Conservation (phyloP, 2,329 filamentous ascomycete genomes). For the Purpureocillium lavendulum region DNA sequence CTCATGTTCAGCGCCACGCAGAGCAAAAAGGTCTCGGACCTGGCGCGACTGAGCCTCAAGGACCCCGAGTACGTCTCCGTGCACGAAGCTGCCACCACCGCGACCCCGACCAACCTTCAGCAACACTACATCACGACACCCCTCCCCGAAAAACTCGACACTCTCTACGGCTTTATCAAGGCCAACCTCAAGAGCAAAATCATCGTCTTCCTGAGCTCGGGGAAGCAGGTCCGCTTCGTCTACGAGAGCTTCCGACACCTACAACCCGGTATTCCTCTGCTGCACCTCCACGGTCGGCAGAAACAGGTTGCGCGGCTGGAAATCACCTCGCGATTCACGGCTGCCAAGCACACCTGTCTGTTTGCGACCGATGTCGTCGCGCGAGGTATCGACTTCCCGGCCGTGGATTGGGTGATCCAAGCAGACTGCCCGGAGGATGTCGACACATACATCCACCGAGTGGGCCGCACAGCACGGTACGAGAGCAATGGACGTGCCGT, state of each 20-base stretch:
- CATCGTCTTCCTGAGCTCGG: constrained; percentile 88
- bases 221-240: constrained; percentile 92
- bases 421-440: constrained; percentile 94
- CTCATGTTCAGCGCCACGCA: constrained; percentile 95
- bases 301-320: constrained; percentile 85
- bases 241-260: constrained; percentile 90
- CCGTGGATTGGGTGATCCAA: constrained; percentile 98
- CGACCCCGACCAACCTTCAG: constrained; percentile 76
- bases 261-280: constrained; percentile 84
- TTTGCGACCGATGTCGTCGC: constrained; percentile 96
- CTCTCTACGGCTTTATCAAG: constrained; percentile 85
- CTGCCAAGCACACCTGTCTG: constrained; percentile 74
- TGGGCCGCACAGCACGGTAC: constrained; percentile 90
- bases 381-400: constrained; percentile 88
- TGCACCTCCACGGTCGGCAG: constrained; percentile 90
- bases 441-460: constrained; percentile 95
- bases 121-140: constrained; percentile 89
- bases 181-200: constrained; percentile 90
- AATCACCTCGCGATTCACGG: constrained; percentile 75
- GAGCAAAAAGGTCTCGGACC: constrained; percentile 85
- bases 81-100: constrained; percentile 70
- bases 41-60: constrained; percentile 77
- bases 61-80: constrained; percentile 95
- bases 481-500: constrained; percentile 82
- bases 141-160: constrained; percentile 82